Percentiles rank a stretch among this genome's conserved stretches.
These are phyloP conservation scores for Lepiota brunneoincarnata DNA, from an alignment of 768 basidiomycete genomes.

Conservation along the genomic window DNA sequence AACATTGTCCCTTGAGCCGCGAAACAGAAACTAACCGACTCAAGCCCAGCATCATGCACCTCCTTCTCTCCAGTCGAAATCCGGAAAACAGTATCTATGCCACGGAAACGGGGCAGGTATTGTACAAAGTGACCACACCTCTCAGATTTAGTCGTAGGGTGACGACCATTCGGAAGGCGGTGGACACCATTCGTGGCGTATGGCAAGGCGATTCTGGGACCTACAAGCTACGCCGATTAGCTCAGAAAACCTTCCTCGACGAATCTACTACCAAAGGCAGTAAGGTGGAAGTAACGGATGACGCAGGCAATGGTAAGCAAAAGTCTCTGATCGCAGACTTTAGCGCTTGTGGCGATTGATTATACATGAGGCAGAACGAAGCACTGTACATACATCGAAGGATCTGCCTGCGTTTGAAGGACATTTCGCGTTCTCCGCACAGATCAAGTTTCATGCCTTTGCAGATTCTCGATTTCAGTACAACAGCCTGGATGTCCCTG, in stretches of 20 bases:
- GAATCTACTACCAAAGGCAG: too few species aligned
- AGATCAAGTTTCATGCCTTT: not conserved
- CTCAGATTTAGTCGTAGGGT: not conserved
- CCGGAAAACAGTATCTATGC: not conserved
- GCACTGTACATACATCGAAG: not conserved
- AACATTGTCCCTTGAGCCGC: too few species aligned
- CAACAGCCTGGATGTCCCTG: not conserved
- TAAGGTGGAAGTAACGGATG: too few species aligned
- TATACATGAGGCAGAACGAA: too few species aligned
- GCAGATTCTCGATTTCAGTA: not conserved
- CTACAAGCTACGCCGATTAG: not conserved
- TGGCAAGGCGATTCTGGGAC: not conserved
- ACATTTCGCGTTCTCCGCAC: not conserved
- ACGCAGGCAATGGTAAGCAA: too few species aligned
- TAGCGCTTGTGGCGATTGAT: too few species aligned
- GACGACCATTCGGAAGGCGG: not conserved
- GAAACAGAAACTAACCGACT: too few species aligned
- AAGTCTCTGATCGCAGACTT: too few species aligned
- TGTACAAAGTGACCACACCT: not conserved
- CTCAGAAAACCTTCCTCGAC: not conserved
- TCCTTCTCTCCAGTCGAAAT: not conserved
- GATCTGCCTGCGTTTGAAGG: not conserved
- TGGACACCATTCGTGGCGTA: not conserved
- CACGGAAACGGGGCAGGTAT: not conserved
- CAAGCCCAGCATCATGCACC: too few species aligned